These are phyloP conservation scores for Brassica juncea DNA, from an alignment of 345 rosid genomes.

Conservation along the genomic window DNA sequence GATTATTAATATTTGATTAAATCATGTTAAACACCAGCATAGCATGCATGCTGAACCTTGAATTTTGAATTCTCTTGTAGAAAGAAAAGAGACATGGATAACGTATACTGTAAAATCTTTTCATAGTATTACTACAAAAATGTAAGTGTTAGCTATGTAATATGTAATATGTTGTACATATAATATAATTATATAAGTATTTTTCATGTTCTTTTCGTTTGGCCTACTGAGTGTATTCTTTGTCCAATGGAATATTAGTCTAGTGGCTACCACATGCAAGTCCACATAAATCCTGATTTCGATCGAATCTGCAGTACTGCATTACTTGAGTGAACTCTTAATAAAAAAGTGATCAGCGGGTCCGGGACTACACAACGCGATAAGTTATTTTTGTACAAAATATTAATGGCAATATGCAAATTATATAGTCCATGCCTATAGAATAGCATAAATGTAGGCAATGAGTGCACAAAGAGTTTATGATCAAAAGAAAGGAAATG, in stretches of 20 bases:
- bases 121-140: not conserved
- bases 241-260: not conserved
- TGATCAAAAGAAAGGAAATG: conserved; percentile 36
- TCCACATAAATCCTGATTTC: conserved; percentile 19
- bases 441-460: conserved; percentile 44
- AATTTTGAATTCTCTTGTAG: not conserved
- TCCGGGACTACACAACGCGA: conserved; percentile 11
- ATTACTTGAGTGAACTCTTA: not conserved
- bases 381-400: not conserved
- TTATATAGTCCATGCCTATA: conserved; percentile 38
- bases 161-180: not conserved
- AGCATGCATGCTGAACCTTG: not conserved
- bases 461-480: conserved; percentile 40
- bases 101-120: not conserved
- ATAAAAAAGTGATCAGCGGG: not conserved
- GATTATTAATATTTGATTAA: not conserved
- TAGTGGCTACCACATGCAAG: conserved; percentile 15
- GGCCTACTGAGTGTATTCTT: not conserved
- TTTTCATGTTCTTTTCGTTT: not conserved
- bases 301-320: not conserved
- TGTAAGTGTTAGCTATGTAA: not conserved
- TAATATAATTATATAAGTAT: not conserved
- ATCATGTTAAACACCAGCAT: not conserved
- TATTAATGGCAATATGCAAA: conserved; percentile 34
- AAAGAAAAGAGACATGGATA: not conserved